Conservation (phyloP, 371 early-diverging fungal species). For the Fennellomyces sp. region DNA sequence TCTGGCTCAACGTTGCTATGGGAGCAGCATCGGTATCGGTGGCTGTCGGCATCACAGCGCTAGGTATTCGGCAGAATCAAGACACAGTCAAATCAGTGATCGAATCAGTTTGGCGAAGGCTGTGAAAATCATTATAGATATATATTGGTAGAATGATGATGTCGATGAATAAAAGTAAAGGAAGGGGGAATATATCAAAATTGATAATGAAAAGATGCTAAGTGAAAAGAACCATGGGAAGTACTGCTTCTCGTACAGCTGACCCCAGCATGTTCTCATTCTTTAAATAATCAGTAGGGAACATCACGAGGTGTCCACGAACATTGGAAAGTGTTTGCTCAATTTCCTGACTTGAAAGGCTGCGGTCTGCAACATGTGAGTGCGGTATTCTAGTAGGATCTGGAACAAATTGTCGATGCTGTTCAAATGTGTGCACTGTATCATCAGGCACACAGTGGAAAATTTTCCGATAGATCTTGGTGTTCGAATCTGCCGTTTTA, state of each 20-base stretch:
- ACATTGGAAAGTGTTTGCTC: conserved; percentile 41
- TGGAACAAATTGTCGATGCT: conserved; percentile 64
- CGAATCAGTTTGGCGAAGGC: not conserved
- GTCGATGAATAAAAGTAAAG: not conserved
- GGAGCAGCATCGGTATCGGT: conserved; percentile 16
- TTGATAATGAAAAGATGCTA: not conserved
- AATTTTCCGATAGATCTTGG: conserved; percentile 71
- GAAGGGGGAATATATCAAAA: not conserved
- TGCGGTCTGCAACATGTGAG: conserved; percentile 62
- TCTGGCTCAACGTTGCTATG: conserved; percentile 45
- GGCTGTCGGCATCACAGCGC: conserved; percentile 2
- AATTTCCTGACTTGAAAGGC: conserved; percentile 36
- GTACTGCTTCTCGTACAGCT: conserved; percentile 14
- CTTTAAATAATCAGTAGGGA: conserved; percentile 54
- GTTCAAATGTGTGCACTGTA: conserved; percentile 62
- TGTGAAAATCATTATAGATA: not conserved
- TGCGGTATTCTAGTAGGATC: conserved; percentile 53
- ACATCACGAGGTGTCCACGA: conserved; percentile 71
- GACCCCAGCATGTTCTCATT: conserved; percentile 32
- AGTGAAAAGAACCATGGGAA: conserved; percentile 20
- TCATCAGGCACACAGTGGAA: conserved; percentile 92
- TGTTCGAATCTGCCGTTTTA: conserved; percentile 68
- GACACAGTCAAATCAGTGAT: not conserved
- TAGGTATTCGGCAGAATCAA: not conserved
- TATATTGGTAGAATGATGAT: not conserved